These are phyloP conservation scores for Ustilago tritici DNA, from an alignment of 1,284 basidiomycete genomes.

Conservation along the genomic window DNA sequence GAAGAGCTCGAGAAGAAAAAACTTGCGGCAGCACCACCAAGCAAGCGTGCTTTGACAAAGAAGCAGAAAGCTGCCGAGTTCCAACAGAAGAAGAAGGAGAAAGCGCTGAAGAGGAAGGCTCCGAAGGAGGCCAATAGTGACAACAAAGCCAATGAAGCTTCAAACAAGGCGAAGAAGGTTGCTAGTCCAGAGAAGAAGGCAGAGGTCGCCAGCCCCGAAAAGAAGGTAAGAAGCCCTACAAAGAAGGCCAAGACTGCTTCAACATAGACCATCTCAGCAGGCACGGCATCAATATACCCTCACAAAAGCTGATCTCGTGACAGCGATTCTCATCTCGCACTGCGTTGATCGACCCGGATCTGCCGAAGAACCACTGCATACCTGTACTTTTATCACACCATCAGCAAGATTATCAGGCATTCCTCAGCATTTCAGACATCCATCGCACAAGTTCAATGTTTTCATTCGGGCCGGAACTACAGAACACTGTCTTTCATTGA, in stretches of 20 bases:
- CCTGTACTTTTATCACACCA: slow-evolving; percentile 3
- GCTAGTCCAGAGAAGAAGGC: slow-evolving; percentile 7
- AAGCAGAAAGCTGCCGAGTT: slow-evolving; percentile 41
- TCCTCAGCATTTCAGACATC: neutral
- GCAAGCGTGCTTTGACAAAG: slow-evolving; percentile 24
- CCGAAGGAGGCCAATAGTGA: slow-evolving; percentile 13
- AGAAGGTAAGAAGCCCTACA: slow-evolving; percentile 4
- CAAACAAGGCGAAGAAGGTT: neutral
- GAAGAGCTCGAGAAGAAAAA: slow-evolving; percentile 25
- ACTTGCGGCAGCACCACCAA: slow-evolving; percentile 24
- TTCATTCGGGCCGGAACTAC: neutral
- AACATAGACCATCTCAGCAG: neutral
- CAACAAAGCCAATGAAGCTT: neutral
- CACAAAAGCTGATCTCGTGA: neutral
- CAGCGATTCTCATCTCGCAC: neutral
- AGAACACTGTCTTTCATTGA: neutral
- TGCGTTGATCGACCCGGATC: too few species aligned
- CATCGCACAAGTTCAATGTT: neutral
- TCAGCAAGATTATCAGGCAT: neutral
- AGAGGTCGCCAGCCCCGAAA: neutral
- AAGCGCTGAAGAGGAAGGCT: slow-evolving; percentile 25
- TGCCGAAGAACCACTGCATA: neutral
- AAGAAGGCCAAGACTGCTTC: neutral
- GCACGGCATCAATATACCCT: slow-evolving; percentile 20
- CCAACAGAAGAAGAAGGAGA: slow-evolving; percentile 35